Conservation (phyloP, 441 rosid species). For the Metrosideros polymorpha region DNA sequence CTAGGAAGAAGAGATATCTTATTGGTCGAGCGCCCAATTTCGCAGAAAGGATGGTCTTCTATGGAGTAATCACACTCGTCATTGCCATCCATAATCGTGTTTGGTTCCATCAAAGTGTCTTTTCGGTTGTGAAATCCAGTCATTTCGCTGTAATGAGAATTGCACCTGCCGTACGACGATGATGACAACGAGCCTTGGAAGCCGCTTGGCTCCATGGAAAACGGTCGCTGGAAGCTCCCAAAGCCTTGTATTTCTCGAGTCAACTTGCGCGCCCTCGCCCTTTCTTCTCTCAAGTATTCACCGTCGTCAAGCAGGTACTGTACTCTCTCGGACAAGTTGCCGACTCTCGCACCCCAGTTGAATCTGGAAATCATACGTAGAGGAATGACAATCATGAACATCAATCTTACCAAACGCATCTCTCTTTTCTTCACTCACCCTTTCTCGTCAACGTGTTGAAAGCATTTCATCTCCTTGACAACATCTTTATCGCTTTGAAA, state of each 20-base stretch:
- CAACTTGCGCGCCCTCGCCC: conserved; percentile 36
- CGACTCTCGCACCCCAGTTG: conserved; percentile 51
- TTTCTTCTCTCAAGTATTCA: conserved; percentile 30
- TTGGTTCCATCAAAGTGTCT: background rate
- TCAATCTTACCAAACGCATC: background rate
- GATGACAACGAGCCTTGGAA: background rate
- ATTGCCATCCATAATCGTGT: background rate
- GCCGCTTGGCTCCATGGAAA: conserved; percentile 1
- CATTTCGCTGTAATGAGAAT: conserved; percentile 1
- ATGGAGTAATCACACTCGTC: background rate
- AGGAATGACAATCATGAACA: background rate
- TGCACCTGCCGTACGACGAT: conserved; percentile 11
- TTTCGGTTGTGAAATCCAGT: background rate
- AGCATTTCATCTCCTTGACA: conserved; percentile 24
- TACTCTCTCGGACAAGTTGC: conserved; percentile 29
- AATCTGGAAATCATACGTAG: conserved; percentile 18
- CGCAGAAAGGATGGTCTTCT: conserved; percentile 45
- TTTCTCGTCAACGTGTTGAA: conserved; percentile 42
- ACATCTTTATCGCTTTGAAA: conserved; percentile 33
- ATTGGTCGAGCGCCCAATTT: background rate
- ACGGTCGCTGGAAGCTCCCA: conserved; percentile 42
- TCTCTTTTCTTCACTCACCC: conserved; percentile 15
- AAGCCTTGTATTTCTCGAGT: conserved; percentile 55
- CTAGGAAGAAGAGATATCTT: background rate
- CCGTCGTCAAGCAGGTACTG: conserved; percentile 36